Evolutionary conservation across 768 basidiomycete genomes (phyloP), one percentile per base, ranked within the genome.

Genomic region (Boletus coccyginus): DNA sequence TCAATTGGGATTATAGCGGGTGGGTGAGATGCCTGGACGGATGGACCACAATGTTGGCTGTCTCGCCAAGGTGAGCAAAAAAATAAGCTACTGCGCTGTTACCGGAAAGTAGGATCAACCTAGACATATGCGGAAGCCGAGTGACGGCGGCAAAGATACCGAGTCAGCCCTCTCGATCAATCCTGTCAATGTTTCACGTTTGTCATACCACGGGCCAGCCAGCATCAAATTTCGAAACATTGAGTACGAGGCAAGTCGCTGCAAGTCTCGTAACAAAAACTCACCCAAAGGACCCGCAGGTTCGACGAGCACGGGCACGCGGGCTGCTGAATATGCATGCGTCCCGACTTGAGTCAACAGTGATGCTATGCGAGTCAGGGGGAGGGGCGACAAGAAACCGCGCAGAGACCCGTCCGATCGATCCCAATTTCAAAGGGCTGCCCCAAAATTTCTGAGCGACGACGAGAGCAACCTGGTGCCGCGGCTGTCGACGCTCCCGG

Each of bases 111-210:
- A 59, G 81, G 81, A 59, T 63, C 75, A 48, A 38, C 60, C 50
- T 75, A 35, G 53, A 74, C 75, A 74, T 69, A 75, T 75, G 29
- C 40, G 72, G 75, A 62, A 68, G 41, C 45, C 46, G 48, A 17
- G 31, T 44, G 53, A 61, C 51, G 14, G 52, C 54, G 60, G 56
- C 63, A 64, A 64, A 68, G 67, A 55, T 46, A 57, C 61, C 61
- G 60, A 62, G 55, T 61, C 59, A 61, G 60, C 61, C 70, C 51
- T 62, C 66, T 72, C 77, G 79, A 80, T 80, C 78, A 76, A 50
- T 62, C 45, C 62, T 66, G 66, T 57, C 61, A 50, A 55, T 77
- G 78, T 80, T 77, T 81, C 78, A 78, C 59, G 64, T 66, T 65
- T 70, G 60, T 70, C 70, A 70, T 65, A 50, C 53, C 48, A 27